Percentiles rank a stretch among this genome's conserved stretches.
Conservation (phyloP, 768 basidiomycete species). For the Mycena olivaceomarginata region DNA sequence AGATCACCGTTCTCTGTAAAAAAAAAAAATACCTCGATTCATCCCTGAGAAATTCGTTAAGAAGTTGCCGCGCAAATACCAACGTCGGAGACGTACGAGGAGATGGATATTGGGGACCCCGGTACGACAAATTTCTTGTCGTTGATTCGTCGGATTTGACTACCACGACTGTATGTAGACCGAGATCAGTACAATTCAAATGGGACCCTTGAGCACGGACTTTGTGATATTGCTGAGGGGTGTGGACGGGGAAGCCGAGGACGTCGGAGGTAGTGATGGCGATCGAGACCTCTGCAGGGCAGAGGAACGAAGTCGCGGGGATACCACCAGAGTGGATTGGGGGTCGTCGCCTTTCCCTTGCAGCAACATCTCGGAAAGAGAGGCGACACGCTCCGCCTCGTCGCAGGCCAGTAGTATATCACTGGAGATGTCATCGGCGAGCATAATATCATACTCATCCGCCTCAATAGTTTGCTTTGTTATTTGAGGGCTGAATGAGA, state of each 20-base stretch:
- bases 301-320: background rate
- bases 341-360: background rate
- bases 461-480: background rate
- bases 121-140: background rate
- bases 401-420: constrained; percentile 8
- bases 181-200: background rate
- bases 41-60: background rate
- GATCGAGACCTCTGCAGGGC: too few relatives aligned
- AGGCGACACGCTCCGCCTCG: constrained; percentile 7
- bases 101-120: constrained; percentile 32
- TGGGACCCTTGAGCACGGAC: background rate
- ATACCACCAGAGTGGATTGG: background rate
- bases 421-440: constrained; percentile 1
- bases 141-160: background rate
- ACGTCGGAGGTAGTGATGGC: background rate
- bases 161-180: background rate
- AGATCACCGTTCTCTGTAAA: too few relatives aligned
- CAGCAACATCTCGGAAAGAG: background rate
- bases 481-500: background rate
- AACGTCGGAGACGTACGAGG: constrained; percentile 12
- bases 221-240: background rate
- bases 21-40: background rate
- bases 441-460: constrained; percentile 23
- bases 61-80: background rate
- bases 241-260: background rate